Conservation (phyloP, 345 rosid species). For the Crucihimalaya himalaica region DNA sequence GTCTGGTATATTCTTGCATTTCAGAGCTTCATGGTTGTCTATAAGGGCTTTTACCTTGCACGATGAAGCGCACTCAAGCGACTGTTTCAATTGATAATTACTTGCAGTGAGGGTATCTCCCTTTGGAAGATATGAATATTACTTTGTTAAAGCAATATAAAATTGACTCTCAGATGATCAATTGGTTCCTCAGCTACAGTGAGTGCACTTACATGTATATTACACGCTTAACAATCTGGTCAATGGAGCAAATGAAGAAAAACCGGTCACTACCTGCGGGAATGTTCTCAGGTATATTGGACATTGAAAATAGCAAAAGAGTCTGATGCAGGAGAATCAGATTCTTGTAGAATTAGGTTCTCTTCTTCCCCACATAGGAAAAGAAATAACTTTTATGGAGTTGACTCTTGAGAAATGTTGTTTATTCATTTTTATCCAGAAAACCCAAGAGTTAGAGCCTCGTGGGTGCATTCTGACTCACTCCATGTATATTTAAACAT, state of each 20-base stretch:
- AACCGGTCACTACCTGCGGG: constrained; percentile 32
- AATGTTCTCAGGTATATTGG: constrained; percentile 41
- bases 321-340: constrained; percentile 58
- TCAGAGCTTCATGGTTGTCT: neutral
- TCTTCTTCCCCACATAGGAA: constrained; percentile 48
- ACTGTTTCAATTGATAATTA: neutral
- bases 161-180: constrained; percentile 11
- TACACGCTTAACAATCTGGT: constrained; percentile 14
- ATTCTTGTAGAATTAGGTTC: constrained; percentile 68
- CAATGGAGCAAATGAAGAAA: constrained; percentile 25
- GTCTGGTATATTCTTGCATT: constrained; percentile 10
- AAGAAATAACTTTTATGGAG: constrained; percentile 38
- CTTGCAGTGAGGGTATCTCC: constrained; percentile 9
- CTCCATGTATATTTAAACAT: constrained; percentile 28
- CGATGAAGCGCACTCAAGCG: neutral
- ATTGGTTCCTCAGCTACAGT: constrained; percentile 6
- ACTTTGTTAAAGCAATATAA: constrained; percentile 4
- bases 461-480: constrained; percentile 48
- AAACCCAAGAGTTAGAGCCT: constrained; percentile 27
- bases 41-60: constrained; percentile 3
- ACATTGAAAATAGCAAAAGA: constrained; percentile 48
- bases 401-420: constrained; percentile 48
- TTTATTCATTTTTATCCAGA: constrained; percentile 57
- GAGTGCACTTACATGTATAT: constrained; percentile 2
- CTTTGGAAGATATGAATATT: constrained; percentile 10